Evolutionary conservation across 2,329 filamentous ascomycete species (phyloP).

Genomic region (Decorospora gaudefroyi): DNA sequence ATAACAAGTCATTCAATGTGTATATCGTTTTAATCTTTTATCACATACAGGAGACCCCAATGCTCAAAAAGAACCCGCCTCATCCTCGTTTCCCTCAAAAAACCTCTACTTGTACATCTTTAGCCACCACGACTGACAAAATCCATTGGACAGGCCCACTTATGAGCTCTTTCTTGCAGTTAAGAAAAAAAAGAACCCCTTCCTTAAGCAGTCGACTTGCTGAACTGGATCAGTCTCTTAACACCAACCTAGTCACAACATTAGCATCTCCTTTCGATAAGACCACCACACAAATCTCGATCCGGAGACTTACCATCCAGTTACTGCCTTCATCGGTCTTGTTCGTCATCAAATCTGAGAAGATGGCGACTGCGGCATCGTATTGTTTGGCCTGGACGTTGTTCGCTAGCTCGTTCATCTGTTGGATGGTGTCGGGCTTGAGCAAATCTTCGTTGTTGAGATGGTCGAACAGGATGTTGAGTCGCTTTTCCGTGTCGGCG

Average conservation of each 20-base stretch:
- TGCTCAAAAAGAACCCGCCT: neutral
- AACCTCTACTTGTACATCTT: constrained; percentile 6
- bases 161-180: neutral
- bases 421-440: constrained; percentile 74
- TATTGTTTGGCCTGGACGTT: constrained; percentile 51
- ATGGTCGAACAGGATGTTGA: constrained; percentile 94
- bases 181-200: neutral
- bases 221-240: constrained; percentile 47
- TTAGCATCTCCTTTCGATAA: constrained; percentile 10
- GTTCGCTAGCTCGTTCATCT: constrained; percentile 62
- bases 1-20: neutral
- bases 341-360: constrained; percentile 54
- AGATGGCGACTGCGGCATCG: constrained; percentile 52
- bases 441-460: constrained; percentile 94
- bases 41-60: neutral
- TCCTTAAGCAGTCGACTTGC: constrained; percentile 38
- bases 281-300: constrained; percentile 1
- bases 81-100: neutral
- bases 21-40: constrained; percentile 1
- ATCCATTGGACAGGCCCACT: neutral
- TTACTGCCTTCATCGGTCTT: constrained; percentile 56
- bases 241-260: constrained; percentile 38
- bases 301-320: constrained; percentile 56
- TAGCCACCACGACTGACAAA: neutral
- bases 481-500: constrained; percentile 88